phyloP scores from a whole-genome alignment of 1,284 basidiomycete genomes.

The Fomitopsis betulina region DNA sequence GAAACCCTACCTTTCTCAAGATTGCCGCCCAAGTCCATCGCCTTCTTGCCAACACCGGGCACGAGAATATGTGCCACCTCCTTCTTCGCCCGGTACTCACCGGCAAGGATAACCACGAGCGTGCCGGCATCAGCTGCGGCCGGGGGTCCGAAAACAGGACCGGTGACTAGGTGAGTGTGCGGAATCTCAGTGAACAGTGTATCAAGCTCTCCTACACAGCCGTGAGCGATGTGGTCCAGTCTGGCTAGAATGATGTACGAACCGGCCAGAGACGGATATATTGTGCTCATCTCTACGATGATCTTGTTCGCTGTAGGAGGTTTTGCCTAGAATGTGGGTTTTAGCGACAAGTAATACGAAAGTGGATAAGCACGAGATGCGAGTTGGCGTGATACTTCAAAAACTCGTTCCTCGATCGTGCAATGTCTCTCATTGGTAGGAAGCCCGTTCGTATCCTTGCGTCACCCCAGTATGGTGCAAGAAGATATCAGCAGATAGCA shows the following conservation, averaged over 20 bases:
- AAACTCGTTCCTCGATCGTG: too few species aligned
- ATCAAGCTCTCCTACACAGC: conserved; percentile 61
- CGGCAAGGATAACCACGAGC: conserved; percentile 76
- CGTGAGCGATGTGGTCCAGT: neutral
- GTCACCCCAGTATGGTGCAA: too few species aligned
- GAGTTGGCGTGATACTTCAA: too few species aligned
- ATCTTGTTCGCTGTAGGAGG: conserved; percentile 54
- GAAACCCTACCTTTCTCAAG: conserved; percentile 59
- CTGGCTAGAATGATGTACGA: neutral
- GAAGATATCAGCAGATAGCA: too few species aligned
- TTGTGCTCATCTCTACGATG: conserved; percentile 81
- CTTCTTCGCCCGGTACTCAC: conserved; percentile 83
- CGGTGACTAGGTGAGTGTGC: conserved; percentile 67
- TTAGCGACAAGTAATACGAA: neutral
- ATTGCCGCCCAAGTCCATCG: conserved; percentile 71
- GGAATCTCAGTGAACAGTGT: conserved; percentile 56
- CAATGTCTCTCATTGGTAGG: too few species aligned
- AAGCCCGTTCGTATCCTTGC: too few species aligned
- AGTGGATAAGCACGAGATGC: neutral
- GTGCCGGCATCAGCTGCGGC: conserved; percentile 63
- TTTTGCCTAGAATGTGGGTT: conserved; percentile 26
- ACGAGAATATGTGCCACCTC: conserved; percentile 72
- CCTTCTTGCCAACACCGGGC: conserved; percentile 77
- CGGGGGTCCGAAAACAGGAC: conserved; percentile 79
- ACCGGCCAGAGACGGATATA: conserved; percentile 73